Evolutionary conservation across 345 rosid genomes (phyloP), one percentile per base, ranked within the genome.

Genomic region (Pugionium dolabratum): DNA sequence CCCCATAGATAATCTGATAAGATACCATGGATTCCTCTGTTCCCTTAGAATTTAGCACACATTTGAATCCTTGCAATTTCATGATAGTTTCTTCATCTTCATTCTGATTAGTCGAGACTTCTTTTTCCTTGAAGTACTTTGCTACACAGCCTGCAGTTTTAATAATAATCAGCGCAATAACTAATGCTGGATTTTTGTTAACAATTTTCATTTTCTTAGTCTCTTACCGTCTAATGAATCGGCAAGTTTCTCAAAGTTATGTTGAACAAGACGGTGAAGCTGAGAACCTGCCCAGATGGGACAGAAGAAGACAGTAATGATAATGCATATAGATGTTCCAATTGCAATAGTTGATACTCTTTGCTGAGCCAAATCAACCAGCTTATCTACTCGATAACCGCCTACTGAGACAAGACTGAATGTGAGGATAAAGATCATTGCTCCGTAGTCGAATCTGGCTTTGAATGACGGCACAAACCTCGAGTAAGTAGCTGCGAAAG

Each of bases 241-340:
- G 0, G 85, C 84, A 4, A 88, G 86, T 53, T 82, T 90, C 11
- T 75, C 89, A 62, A 86, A 49, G 74, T 90, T 86, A 7, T 67
- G 79, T 39, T 70, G 77, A 63, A 79, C 70, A 54, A 84, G 79
- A 48, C 48, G 67, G 69, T 90, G 93, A 68, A 90, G 95, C 74
- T 90, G 88, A 33, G 57, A 42, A 6, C 95, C 93, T 3, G 91
- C 97, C 95, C 95, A 90, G 6, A 84, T 77, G 54, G 93, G 97
- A 53, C 73, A 88, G 54, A 83, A 40, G 43, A 82, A 46, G 71
- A 81, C 81, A 82, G 82, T 78, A 34, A 80, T 76, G 52, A 84
- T 41, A 46, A 88, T 73, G 82, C 90, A 86, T 2, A 86, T 46
- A 42, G 91, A 74, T 40, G 82, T 70, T 46, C 97, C 93, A n/a